phyloP scores from a whole-genome alignment of 129 eudicot genomes.

The Pittosporum tobira region DNA sequence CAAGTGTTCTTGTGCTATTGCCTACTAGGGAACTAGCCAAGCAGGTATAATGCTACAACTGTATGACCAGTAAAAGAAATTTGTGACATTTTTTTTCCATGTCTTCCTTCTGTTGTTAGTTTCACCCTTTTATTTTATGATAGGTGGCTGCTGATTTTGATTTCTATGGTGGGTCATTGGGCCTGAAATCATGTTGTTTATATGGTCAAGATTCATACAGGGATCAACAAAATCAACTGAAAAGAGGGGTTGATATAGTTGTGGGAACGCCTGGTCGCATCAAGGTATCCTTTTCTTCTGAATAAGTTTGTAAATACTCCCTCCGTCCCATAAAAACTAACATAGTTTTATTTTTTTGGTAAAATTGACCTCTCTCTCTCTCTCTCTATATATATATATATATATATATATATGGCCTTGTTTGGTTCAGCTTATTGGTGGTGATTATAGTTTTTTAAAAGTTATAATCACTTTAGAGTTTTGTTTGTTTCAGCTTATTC shows the following conservation, averaged over 20 bases:
- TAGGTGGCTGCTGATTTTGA: conserved; percentile 82
- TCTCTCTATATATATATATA: no score
- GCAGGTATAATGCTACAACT: conserved; percentile 46
- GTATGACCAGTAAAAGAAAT: background rate
- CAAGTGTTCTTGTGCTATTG: conserved; percentile 76
- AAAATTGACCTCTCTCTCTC: no score
- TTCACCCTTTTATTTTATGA: background rate
- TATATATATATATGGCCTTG: no score
- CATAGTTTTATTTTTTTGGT: no score
- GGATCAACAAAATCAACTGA: conserved; percentile 50
- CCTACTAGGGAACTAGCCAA: conserved; percentile 91
- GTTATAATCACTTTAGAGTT: no score
- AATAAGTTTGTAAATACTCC: no score
- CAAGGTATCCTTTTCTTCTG: conserved; percentile 39
- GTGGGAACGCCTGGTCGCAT: conserved; percentile 94
- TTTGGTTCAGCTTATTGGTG: no score
- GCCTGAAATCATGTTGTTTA: conserved; percentile 60
- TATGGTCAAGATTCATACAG: conserved; percentile 73
- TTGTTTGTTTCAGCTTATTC: no score
- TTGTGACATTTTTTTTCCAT: background rate
- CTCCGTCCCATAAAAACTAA: no score
- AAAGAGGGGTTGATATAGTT: conserved; percentile 87
- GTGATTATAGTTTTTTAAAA: no score
- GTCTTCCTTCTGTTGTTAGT: background rate
- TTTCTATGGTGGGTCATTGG: conserved; percentile 66